phyloP scores from a whole-genome alignment of 176 grass and related monocot species.

The Carex kokanica region DNA sequence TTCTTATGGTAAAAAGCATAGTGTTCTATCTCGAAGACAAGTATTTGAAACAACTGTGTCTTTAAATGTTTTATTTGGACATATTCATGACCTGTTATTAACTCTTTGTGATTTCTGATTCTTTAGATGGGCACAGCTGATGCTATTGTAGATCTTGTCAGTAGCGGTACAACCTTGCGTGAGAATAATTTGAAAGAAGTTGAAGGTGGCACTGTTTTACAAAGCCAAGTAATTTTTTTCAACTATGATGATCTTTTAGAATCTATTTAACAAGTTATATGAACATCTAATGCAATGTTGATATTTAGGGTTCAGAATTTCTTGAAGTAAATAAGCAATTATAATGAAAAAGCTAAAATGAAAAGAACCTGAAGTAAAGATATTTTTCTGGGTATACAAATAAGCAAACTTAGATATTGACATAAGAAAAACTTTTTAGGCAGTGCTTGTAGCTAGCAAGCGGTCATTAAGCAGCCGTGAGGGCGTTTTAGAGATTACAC shows the following conservation, averaged over 20 bases:
- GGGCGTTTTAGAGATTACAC: constrained; percentile 79
- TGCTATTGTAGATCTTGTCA: constrained; percentile 96
- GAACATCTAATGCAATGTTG: neutral
- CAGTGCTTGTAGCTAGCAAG: constrained; percentile 86
- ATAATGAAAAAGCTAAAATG: neutral
- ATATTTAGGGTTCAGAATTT: neutral
- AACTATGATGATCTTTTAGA: constrained; percentile 9
- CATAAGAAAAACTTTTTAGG: constrained; percentile 38
- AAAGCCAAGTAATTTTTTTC: constrained; percentile 74
- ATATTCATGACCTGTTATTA: neutral
- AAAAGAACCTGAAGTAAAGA: neutral
- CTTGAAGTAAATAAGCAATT: neutral
- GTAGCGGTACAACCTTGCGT: constrained; percentile 84
- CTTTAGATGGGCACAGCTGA: constrained; percentile 95
- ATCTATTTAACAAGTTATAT: neutral
- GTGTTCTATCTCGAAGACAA: neutral
- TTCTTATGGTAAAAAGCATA: neutral
- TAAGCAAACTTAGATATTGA: neutral
- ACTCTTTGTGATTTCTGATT: neutral
- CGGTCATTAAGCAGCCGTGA: constrained; percentile 61
- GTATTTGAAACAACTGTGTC: neutral
- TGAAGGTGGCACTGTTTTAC: constrained; percentile 72
- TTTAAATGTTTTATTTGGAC: neutral
- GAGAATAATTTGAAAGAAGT: constrained; percentile 99
- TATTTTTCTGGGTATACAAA: neutral